Evolutionary conservation across 2,329 filamentous ascomycete species (phyloP).

Genomic region (Penicillium griseofulvum): DNA sequence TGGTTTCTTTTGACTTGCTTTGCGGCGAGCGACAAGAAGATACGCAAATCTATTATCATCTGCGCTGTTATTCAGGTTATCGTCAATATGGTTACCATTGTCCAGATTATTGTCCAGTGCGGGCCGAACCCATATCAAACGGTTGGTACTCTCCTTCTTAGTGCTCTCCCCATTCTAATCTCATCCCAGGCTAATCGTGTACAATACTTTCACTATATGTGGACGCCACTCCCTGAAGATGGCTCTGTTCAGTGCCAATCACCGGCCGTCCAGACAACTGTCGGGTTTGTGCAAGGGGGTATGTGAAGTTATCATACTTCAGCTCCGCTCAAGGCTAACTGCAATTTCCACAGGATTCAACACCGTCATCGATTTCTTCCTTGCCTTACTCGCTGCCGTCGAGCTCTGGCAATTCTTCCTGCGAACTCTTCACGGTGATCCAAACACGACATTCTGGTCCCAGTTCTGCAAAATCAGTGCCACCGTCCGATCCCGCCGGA

Average conservation of each 20-base stretch:
- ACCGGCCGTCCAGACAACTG: conserved; percentile 32
- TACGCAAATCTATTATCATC: conserved; percentile 32
- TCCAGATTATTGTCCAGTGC: conserved; percentile 38
- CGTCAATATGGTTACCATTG: conserved; percentile 33
- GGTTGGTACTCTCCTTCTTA: conserved; percentile 11
- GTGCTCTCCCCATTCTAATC: background rate
- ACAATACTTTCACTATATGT: conserved; percentile 40
- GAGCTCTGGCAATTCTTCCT: conserved; percentile 40
- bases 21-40: conserved; percentile 27
- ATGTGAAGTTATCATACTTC: background rate
- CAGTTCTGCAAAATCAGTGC: conserved; percentile 32
- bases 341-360: conserved; percentile 28
- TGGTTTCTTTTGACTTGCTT: conserved; percentile 39
- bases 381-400: conserved; percentile 32
- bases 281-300: conserved; percentile 41
- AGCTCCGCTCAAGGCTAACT: background rate
- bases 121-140: conserved; percentile 33
- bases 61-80: conserved; percentile 34
- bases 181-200: conserved; percentile 36
- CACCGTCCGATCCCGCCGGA: conserved; percentile 31
- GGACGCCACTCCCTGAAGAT: conserved; percentile 35
- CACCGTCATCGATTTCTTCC: conserved; percentile 33
- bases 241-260: conserved; percentile 37
- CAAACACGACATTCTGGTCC: conserved; percentile 24
- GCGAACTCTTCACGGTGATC: conserved; percentile 26